Base-by-base conservation (phyloP, 805 yeast genomes). In the Candida quercuum region DNA sequence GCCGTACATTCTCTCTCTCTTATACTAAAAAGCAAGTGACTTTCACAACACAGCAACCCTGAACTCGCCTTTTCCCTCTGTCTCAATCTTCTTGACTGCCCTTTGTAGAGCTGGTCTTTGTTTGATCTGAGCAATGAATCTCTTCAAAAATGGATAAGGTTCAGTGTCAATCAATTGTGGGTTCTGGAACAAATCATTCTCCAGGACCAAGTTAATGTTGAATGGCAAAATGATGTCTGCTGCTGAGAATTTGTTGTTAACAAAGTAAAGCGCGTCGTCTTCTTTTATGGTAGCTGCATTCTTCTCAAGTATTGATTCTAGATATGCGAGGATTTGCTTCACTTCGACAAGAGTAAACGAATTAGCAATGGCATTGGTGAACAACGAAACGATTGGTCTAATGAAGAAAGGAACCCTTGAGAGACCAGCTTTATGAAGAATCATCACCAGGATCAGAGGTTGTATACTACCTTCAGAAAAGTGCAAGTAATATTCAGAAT, bases 401-500 rank as follows among this genome's bases (percentile, higher is more conserved):
- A 71, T 39, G 11, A 77, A 72, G 46, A 70, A 61, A 4, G 82
- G 81, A 1, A 74, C 67, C 14, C 51, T 48, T 6, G 63, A 46
- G 4, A 57, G 46, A 40, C 64, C 69, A 6, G 71, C 72, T 19
- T 59, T 59, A 4, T 65, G 54, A 18, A 59, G 52, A 31, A 67
- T 35, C 20, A 58, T 51, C 41, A 61, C 64, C 55, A 61, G 61
- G 37, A 73, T 53, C 8, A 65, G 58, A 5, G 76, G 75, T 52
- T 74, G 78, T 14, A 82, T 52, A 17, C 84, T 68, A 1, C 78
- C 84, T 56, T 83, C 91, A n/a, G 72, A 54, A 47, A 71, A 76
- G 49, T 75, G 76, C 30, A 75, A 56, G 44, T 60, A 77, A 52
- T 72, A 80, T 41, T 71, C 72, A 25, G 75, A 69, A 28, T 57